A percentile compares a stretch with the other conserved stretches of the same genome.
Conservation (phyloP, 139 green algal species). For the Chlorella sp. region DNA sequence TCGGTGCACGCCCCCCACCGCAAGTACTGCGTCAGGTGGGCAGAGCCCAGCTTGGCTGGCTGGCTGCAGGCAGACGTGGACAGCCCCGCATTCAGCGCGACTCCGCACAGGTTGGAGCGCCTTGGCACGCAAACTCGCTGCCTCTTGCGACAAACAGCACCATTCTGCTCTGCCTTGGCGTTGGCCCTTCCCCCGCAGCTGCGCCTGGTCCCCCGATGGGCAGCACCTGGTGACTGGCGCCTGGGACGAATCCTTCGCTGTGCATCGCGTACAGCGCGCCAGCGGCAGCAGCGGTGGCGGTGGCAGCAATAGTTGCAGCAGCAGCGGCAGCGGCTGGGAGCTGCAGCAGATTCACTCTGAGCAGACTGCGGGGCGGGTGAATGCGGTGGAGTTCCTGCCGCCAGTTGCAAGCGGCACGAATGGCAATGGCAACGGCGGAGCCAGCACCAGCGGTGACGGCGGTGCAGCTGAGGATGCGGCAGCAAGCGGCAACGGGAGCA, state of each 20-base stretch:
- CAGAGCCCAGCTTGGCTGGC: no score
- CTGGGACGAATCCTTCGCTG: constrained; percentile 49
- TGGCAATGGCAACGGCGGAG: neutral
- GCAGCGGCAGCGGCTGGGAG: neutral
- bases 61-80: no score
- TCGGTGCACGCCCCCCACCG: no score
- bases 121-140: no score
- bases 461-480: neutral
- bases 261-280: constrained; percentile 21
- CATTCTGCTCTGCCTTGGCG: no score
- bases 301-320: neutral
- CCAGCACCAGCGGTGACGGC: neutral
- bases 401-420: neutral
- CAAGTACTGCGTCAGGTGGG: no score
- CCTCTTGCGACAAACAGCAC: no score
- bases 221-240: constrained; percentile 35
- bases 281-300: neutral
- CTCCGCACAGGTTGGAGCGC: no score
- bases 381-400: constrained; percentile 41
- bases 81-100: no score
- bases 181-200: no score
- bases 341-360: neutral
- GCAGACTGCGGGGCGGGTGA: constrained; percentile 38
- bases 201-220: constrained; percentile 4
- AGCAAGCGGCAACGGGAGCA: neutral